These are phyloP conservation scores for Penicillium griseofulvum DNA, from an alignment of 2,329 filamentous ascomycete species.

Conservation along the genomic window DNA sequence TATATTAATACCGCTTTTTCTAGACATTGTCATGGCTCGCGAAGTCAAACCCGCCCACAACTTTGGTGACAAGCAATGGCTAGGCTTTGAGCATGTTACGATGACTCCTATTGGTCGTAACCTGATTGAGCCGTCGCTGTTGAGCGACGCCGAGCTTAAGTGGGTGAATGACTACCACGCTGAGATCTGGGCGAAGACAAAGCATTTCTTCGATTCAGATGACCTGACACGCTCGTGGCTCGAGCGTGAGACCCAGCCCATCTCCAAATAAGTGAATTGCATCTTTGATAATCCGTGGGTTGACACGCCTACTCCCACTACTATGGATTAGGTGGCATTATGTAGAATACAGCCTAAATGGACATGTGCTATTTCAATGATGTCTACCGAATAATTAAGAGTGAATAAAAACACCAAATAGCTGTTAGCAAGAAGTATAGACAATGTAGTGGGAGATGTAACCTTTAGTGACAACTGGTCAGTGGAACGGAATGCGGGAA, in stretches of 20 bases:
- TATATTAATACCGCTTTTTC: slow-evolving; percentile 10
- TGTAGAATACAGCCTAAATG: neutral
- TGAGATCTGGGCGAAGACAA: slow-evolving; percentile 79
- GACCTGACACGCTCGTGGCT: slow-evolving; percentile 74
- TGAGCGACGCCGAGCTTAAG: slow-evolving; percentile 71
- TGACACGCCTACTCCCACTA: neutral
- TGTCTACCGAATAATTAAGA: neutral
- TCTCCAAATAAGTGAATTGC: slow-evolving; percentile 40
- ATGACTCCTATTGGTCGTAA: slow-evolving; percentile 94
- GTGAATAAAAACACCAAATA: neutral
- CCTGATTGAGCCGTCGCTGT: slow-evolving; percentile 70
- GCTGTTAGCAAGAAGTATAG: neutral
- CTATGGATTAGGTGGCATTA: neutral
- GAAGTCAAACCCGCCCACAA: slow-evolving; percentile 83
- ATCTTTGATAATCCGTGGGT: neutral
- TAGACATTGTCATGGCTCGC: slow-evolving; percentile 80
- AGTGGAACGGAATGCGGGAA: slow-evolving; percentile 21
- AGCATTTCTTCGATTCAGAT: slow-evolving; percentile 68
- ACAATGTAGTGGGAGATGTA: neutral
- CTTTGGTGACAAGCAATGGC: slow-evolving; percentile 90
- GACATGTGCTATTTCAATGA: neutral
- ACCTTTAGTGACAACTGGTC: slow-evolving; percentile 1
- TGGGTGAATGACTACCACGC: slow-evolving; percentile 87
- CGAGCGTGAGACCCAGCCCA: slow-evolving; percentile 75
- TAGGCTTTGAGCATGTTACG: slow-evolving; percentile 95